Percentiles rank a stretch among this genome's conserved stretches.
These are phyloP conservation scores for Auricularia sp. DNA, from an alignment of 768 basidiomycete species.

Conservation along the genomic window DNA sequence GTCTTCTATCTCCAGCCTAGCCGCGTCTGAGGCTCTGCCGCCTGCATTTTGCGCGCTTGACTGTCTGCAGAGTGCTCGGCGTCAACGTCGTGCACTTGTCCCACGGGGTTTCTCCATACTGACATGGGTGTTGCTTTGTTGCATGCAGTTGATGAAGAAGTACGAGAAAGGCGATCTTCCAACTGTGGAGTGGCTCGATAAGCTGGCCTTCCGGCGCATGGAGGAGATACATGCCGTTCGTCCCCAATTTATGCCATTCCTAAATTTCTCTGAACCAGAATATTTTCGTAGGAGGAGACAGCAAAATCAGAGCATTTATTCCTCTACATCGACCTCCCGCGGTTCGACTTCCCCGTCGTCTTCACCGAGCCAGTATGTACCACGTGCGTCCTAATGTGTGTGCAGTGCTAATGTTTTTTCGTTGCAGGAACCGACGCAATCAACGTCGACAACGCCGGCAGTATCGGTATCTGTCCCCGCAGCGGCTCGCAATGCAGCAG, in stretches of 20 bases:
- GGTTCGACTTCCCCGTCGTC: constrained; percentile 95
- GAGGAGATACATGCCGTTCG: constrained; percentile 86
- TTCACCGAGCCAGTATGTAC: constrained; percentile 76
- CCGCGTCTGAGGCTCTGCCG: too few relatives aligned
- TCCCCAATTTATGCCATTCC: constrained; percentile 4
- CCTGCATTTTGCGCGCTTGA: too few relatives aligned
- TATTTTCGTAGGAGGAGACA: constrained; percentile 57
- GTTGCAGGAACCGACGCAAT: constrained; percentile 7
- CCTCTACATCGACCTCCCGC: constrained; percentile 88
- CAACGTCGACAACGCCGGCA: constrained; percentile 4
- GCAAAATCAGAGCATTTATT: constrained; percentile 91
- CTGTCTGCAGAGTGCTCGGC: too few relatives aligned
- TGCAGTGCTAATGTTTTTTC: too few relatives aligned
- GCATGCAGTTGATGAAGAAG: constrained; percentile 63
- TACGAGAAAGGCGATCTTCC: constrained; percentile 89
- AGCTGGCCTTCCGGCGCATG: constrained; percentile 87
- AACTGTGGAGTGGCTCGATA: constrained; percentile 94
- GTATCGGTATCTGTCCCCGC: constrained; percentile 34
- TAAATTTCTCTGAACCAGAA: neutral
- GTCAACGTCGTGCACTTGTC: neutral
- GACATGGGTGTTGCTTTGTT: neutral
- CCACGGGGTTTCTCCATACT: neutral
- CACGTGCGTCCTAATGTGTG: too few relatives aligned
- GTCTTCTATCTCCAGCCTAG: too few relatives aligned
- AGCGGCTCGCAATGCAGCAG: constrained; percentile 25